Evolutionary conservation across 371 early-diverging fungal genomes (phyloP), one percentile per base, ranked within the genome.

Genomic region (Actinomortierella wolfii): DNA sequence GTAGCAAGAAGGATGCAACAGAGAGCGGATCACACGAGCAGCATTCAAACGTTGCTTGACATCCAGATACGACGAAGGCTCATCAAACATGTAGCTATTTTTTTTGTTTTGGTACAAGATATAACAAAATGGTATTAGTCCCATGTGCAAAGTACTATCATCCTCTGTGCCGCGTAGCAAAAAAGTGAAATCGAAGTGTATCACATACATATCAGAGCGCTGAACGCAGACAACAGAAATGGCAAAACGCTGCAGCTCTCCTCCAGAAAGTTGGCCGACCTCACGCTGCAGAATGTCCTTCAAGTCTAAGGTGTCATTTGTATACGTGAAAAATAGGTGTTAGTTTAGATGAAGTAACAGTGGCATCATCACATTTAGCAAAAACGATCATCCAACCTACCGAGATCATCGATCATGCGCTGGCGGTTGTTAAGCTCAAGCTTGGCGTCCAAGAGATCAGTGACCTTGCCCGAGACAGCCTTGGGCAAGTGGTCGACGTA

Each of bases 1-100:
- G 79, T 98, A 99, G 61, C 88, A 87, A 18, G 78, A 88, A 51
- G 83, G 83, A 43, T 78, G 63, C 44, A 96, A 82, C 59, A 99
- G 80, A 39, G 90, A 86, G 56, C 99, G 93, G 75, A 99, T 99
- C 46, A 95, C 94, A 48, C 86, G 86, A 53, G 99, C 98, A 62
- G 97, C 99, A 59, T 96, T 95, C 76, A 99, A 81, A 83, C 99
- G 93, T 84, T 99, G 99, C 90, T 98, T 98, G 50, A 99, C 99
- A 85, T 99, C 99, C 68, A 99, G 84, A 78, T 97, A 99, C 53
- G 94, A 93, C 26, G 99, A 97, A 54, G 99, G 99, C 82, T 99
- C 99, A 79, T 99, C 99, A 81, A 99, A 98, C 95, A 99, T 98
- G 82, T 97, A 99, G 47, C 90, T 90, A 76, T n/a, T 61, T 24